Percentiles rank a stretch among this genome's conserved stretches.
Evolutionary conservation across 768 basidiomycete species (phyloP).

Genomic region (Chalciporus pseudorubinellus): DNA sequence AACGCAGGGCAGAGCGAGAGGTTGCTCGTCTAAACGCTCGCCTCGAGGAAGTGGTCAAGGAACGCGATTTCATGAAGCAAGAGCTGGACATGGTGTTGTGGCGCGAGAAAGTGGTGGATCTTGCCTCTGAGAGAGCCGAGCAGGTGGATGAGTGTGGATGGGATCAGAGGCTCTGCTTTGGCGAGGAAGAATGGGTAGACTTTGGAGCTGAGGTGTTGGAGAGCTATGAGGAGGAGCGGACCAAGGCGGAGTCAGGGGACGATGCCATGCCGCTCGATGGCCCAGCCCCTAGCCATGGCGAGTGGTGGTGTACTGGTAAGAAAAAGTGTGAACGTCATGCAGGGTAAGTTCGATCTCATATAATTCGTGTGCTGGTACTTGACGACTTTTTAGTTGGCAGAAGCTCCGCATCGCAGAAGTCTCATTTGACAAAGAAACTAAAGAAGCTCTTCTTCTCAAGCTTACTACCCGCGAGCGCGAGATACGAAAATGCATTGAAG

Average conservation of each 20-base stretch:
- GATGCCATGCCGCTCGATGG: conserved; percentile 41
- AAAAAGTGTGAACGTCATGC: conserved; percentile 76
- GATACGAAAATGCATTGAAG: conserved; percentile 74
- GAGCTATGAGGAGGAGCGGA: conserved; percentile 57
- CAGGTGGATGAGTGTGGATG: conserved; percentile 77
- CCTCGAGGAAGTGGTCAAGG: conserved; percentile 55
- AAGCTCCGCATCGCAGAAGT: conserved; percentile 70
- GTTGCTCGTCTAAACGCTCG: conserved; percentile 49
- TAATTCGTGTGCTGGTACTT: neutral
- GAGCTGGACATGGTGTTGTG: conserved; percentile 68
- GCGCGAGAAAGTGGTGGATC: conserved; percentile 65
- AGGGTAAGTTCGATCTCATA: conserved; percentile 46
- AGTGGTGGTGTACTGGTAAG: conserved; percentile 81
- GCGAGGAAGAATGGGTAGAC: conserved; percentile 76
- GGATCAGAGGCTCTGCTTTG: conserved; percentile 81
- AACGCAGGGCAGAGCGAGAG: conserved; percentile 55
- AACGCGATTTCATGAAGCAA: conserved; percentile 63
- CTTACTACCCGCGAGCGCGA: conserved; percentile 77
- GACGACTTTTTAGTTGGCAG: conserved; percentile 61
- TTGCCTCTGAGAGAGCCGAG: conserved; percentile 66
- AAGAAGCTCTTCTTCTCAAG: conserved; percentile 61
- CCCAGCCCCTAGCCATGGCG: conserved; percentile 33
- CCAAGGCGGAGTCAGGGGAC: conserved; percentile 31
- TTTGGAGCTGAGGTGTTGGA: conserved; percentile 66
- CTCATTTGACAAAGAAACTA: conserved; percentile 71